Evolutionary conservation across 192 early-diverging fungal species (phyloP).

Genomic region (Lunasporangiospora selenospora): DNA sequence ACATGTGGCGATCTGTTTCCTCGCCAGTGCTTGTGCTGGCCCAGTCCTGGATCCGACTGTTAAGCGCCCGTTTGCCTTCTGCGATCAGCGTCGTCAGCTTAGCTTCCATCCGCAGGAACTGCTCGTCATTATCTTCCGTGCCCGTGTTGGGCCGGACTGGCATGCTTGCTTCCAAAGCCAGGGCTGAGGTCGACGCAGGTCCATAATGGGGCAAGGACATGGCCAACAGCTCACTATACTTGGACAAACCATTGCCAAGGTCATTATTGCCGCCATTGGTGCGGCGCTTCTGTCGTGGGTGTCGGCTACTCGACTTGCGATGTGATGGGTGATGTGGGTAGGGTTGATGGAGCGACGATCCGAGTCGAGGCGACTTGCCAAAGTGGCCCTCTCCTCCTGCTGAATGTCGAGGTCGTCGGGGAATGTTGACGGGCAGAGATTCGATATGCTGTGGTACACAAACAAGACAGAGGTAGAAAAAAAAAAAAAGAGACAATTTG

Average conservation of each 20-base stretch:
- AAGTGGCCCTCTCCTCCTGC: conserved; percentile 4
- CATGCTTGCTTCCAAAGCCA: conserved; percentile 5
- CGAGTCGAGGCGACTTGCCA: background rate
- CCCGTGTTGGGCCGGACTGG: conserved; percentile 28
- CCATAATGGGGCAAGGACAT: conserved; percentile 22
- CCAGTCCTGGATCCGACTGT: conserved; percentile 29
- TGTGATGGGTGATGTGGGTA: conserved; percentile 14
- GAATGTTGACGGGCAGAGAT: conserved; percentile 37
- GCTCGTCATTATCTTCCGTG: conserved; percentile 47
- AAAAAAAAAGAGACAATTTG: background rate
- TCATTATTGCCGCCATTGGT: no score
- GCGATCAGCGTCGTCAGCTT: conserved; percentile 38
- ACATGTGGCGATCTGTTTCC: background rate
- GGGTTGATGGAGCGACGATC: conserved; percentile 12
- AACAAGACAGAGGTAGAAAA: background rate
- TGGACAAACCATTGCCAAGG: no score
- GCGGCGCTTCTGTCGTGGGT: background rate
- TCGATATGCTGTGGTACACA: conserved; percentile 32
- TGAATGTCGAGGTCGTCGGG: conserved; percentile 7
- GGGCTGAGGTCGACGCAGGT: background rate
- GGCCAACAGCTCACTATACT: conserved; percentile 4
- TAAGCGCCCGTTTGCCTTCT: conserved; percentile 43
- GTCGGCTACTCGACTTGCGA: background rate
- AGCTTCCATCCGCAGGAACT: conserved; percentile 48
- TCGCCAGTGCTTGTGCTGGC: background rate